A percentile compares a stretch with the other conserved stretches of the same genome.
Conservation (phyloP, 2,329 filamentous ascomycete genomes). For the Ambrosiella beaveri region DNA sequence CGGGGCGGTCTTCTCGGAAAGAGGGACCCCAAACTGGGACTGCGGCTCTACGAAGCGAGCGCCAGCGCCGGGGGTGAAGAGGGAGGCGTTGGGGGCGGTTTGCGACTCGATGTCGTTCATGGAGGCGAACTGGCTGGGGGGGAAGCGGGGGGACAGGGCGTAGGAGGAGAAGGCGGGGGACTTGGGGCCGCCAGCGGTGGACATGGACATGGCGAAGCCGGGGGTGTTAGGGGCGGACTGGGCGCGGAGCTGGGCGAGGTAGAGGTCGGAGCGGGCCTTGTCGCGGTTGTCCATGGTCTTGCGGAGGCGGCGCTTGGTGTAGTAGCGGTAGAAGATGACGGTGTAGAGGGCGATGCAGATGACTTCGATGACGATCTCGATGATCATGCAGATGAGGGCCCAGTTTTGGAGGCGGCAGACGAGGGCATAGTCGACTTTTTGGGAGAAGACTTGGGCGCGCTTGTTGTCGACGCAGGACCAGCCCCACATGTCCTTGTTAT, state of each 20-base stretch:
- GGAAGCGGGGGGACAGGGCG: conserved; percentile 44
- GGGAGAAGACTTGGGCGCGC: conserved; percentile 55
- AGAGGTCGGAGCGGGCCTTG: conserved; percentile 83
- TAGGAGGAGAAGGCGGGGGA: conserved; percentile 29
- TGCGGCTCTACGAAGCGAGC: conserved; percentile 42
- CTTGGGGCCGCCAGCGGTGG: conserved; percentile 16
- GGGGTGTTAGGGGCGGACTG: conserved; percentile 94
- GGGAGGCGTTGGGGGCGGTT: conserved; percentile 18
- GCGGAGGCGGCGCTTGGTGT: conserved; percentile 83
- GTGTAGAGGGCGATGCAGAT: conserved; percentile 87
- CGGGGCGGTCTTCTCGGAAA: conserved; percentile 31
- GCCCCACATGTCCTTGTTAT: conserved; percentile 86
- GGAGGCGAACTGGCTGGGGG: conserved; percentile 37
- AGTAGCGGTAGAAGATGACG: conserved; percentile 93
- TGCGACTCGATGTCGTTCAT: conserved; percentile 26
- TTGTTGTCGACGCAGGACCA: conserved; percentile 93
- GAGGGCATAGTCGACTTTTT: conserved; percentile 74
- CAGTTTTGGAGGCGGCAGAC: conserved; percentile 91
- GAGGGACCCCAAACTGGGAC: conserved; percentile 37
- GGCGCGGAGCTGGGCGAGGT: conserved; percentile 66
- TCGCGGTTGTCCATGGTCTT: conserved; percentile 96
- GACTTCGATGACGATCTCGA: conserved; percentile 84
- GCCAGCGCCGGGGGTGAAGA: conserved; percentile 28
- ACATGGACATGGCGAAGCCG: conserved; percentile 39
- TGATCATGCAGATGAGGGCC: conserved; percentile 90